A percentile compares a stretch with the other conserved stretches of the same genome.
Conservation (phyloP, 139 green algal species). For the Chlorella sp. region DNA sequence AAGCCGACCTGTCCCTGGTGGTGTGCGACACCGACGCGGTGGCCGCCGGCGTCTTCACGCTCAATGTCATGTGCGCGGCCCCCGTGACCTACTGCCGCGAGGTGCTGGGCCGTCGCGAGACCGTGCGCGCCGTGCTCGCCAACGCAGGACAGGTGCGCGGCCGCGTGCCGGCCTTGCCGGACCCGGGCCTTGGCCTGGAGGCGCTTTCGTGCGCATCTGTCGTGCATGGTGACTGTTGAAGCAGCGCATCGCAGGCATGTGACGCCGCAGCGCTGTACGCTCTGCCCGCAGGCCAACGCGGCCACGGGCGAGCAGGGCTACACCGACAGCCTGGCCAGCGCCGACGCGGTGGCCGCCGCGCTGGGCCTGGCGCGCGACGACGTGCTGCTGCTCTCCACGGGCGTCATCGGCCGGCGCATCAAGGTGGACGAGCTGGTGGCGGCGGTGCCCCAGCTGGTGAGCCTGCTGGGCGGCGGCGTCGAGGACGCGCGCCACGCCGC, state of each 20-base stretch:
- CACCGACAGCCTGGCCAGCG: slow-evolving; percentile 59
- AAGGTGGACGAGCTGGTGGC: slow-evolving; percentile 88
- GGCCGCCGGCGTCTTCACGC: slow-evolving; percentile 90
- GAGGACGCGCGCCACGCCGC: slow-evolving; percentile 78
- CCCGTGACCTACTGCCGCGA: slow-evolving; percentile 94
- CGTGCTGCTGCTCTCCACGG: slow-evolving; percentile 63
- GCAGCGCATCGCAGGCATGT: no score
- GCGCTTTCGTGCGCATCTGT: slow-evolving; percentile 97
- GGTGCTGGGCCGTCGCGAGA: slow-evolving; percentile 70
- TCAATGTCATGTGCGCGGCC: slow-evolving; percentile 95
- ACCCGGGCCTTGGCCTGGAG: slow-evolving; percentile 44
- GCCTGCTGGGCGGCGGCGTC: slow-evolving; percentile 48
- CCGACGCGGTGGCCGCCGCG: slow-evolving; percentile 55
- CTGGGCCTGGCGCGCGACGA: slow-evolving; percentile 68
- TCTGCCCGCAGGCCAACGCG: slow-evolving; percentile 97
- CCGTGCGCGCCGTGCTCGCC: slow-evolving; percentile 70
- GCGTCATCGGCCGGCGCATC: slow-evolving; percentile 96
- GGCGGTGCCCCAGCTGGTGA: slow-evolving; percentile 76
- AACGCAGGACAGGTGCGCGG: no score
- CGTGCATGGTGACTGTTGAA: no score
- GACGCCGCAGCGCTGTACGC: no score
- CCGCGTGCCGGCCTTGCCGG: no score
- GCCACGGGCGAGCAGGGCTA: slow-evolving; percentile 85
- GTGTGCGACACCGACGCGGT: slow-evolving; percentile 75
- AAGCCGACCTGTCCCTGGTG: slow-evolving; percentile 93